These are phyloP conservation scores for Nematocida sp. DNA, from an alignment of 371 early-diverging fungal genomes.

Conservation along the genomic window DNA sequence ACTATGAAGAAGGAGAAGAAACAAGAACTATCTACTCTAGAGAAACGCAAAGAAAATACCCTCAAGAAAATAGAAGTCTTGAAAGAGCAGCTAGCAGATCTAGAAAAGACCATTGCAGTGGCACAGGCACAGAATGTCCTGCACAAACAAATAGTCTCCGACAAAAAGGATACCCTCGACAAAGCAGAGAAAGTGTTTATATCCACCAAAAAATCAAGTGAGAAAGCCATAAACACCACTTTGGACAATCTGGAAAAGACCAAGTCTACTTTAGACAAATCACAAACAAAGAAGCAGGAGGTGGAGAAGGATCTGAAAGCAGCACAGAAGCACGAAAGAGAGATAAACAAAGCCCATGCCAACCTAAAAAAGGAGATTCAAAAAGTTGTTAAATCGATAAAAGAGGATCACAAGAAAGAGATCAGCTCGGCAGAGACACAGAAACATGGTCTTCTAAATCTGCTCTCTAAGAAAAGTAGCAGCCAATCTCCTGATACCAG, in stretches of 20 bases:
- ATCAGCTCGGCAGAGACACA: background rate
- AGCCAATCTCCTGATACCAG: too few relatives aligned
- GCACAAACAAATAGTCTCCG: background rate
- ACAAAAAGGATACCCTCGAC: background rate
- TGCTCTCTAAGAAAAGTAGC: background rate
- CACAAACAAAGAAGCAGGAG: background rate
- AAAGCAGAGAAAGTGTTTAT: background rate
- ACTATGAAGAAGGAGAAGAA: background rate
- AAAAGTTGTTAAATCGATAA: background rate
- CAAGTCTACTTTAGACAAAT: too few relatives aligned
- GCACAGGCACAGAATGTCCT: background rate
- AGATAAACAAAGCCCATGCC: background rate
- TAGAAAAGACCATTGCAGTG: background rate
- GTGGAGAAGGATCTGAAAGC: conserved; percentile 6
- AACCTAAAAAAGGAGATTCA: background rate
- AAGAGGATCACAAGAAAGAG: background rate
- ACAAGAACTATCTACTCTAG: too few relatives aligned
- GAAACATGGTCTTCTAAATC: too few relatives aligned
- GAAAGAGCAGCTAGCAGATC: background rate
- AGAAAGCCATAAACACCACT: too few relatives aligned
- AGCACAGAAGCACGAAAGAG: background rate
- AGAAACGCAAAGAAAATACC: too few relatives aligned
- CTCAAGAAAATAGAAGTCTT: background rate
- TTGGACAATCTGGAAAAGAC: too few relatives aligned
- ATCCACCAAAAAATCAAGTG: too few relatives aligned